These are phyloP conservation scores for Xylaria longipes DNA, from an alignment of 495 filamentous ascomycete genomes.

Conservation along the genomic window DNA sequence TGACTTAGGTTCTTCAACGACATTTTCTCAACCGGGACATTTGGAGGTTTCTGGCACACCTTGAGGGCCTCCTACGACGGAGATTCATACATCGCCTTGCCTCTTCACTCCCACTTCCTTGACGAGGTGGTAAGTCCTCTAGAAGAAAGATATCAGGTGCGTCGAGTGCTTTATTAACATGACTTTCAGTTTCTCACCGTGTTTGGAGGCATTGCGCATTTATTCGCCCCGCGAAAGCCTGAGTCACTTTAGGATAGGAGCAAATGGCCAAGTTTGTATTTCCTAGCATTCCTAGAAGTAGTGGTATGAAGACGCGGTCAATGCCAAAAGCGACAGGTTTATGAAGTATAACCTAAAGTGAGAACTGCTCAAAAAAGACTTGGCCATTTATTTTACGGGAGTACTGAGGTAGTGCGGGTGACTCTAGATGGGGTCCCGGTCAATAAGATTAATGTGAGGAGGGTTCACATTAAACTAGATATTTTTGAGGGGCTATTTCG, in stretches of 20 bases:
- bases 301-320: too few species aligned
- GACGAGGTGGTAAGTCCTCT: slow-evolving; percentile 29
- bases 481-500: too few species aligned
- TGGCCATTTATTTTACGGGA: too few species aligned
- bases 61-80: slow-evolving; percentile 32
- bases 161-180: slow-evolving; percentile 13
- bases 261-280: not conserved
- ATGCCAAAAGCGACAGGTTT: too few species aligned
- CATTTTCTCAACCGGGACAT: slow-evolving; percentile 26
- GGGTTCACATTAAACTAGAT: too few species aligned
- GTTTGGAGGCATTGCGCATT: slow-evolving; percentile 31
- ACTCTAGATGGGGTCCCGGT: too few species aligned
- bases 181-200: slow-evolving; percentile 26
- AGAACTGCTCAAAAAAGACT: too few species aligned
- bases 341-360: too few species aligned
- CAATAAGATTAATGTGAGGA: too few species aligned
- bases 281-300: too few species aligned
- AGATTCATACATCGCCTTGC: slow-evolving; percentile 29
- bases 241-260: slow-evolving; percentile 6
- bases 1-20: slow-evolving; percentile 35
- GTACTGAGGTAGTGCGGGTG: too few species aligned
- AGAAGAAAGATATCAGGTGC: not conserved
- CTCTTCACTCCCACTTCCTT: slow-evolving; percentile 28
- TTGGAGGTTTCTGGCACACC: slow-evolving; percentile 27
- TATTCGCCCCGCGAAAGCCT: slow-evolving; percentile 27